A percentile compares a stretch with the other conserved stretches of the same genome.
These are phyloP conservation scores for Botryotinia narcissicola DNA, from an alignment of 2,329 filamentous ascomycete species.

Conservation along the genomic window DNA sequence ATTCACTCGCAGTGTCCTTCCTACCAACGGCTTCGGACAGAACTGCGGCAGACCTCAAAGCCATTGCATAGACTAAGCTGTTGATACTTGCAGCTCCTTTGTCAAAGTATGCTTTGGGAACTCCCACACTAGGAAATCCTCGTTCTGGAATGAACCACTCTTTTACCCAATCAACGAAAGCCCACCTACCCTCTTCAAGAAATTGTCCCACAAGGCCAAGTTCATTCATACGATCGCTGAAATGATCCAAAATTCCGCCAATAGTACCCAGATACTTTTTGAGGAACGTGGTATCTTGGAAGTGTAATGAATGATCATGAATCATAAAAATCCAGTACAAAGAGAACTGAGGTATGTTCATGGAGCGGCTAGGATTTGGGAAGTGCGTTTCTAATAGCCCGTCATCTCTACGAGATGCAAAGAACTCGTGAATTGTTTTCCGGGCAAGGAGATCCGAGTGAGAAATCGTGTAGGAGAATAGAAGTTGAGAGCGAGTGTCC, in stretches of 20 bases:
- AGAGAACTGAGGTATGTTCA: not conserved
- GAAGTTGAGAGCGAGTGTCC: slow-evolving; percentile 33
- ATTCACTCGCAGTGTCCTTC: not conserved
- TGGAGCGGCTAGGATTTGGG: slow-evolving; percentile 30
- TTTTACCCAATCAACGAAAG: slow-evolving; percentile 4
- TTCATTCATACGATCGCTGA: not conserved
- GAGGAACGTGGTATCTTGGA: not conserved
- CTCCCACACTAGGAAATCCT: not conserved
- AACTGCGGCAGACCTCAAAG: not conserved
- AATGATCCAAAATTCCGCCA: slow-evolving; percentile 8
- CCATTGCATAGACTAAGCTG: slow-evolving; percentile 3
- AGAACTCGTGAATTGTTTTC: slow-evolving; percentile 33
- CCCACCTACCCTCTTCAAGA: not conserved
- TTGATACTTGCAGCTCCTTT: slow-evolving; percentile 5
- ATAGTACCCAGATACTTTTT: not conserved
- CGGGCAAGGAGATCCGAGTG: slow-evolving; percentile 39
- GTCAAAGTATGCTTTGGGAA: slow-evolving; percentile 7
- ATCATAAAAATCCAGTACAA: slow-evolving; percentile 8
- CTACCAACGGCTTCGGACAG: not conserved
- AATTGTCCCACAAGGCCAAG: not conserved
- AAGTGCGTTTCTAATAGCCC: slow-evolving; percentile 35
- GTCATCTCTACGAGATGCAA: slow-evolving; percentile 24
- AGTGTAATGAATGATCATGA: slow-evolving; percentile 5
- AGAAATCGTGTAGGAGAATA: slow-evolving; percentile 39
- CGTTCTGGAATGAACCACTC: not conserved